These are phyloP conservation scores for Ustilago cynodontis DNA, from an alignment of 1,284 basidiomycete species.

Conservation along the genomic window DNA sequence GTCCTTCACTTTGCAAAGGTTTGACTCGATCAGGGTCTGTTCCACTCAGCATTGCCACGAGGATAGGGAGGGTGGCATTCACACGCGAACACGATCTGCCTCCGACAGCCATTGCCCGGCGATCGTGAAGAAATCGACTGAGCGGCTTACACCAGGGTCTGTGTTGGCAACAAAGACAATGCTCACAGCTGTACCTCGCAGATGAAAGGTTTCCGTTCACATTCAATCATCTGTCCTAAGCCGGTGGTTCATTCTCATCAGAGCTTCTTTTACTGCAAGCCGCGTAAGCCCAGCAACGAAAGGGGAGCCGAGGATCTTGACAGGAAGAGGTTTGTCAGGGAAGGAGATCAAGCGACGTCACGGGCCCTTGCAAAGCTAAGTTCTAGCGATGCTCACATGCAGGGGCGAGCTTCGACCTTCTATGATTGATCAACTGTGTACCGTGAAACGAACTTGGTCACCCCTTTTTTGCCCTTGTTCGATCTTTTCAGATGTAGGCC, in stretches of 20 bases:
- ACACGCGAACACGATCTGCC: background rate
- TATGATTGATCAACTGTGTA: background rate
- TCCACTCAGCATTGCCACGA: slow-evolving; percentile 1
- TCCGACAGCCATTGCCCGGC: background rate
- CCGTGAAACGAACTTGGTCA: slow-evolving; percentile 5
- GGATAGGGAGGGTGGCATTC: background rate
- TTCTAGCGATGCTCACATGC: background rate
- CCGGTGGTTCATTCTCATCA: background rate
- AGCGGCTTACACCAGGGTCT: slow-evolving; percentile 2
- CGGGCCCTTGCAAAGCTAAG: background rate
- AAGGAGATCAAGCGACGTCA: background rate
- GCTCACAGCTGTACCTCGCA: background rate
- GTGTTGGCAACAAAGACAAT: background rate
- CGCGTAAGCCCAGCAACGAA: background rate
- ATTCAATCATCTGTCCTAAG: background rate
- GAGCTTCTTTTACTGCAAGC: background rate
- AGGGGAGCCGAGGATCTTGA: slow-evolving; percentile 17
- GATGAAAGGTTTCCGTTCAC: background rate
- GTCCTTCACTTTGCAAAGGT: background rate
- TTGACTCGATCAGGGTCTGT: background rate
- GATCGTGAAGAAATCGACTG: background rate
- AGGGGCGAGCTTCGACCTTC: background rate
- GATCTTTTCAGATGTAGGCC: background rate
- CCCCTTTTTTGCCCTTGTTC: background rate
- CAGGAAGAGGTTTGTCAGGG: too few relatives aligned